phyloP scores from a whole-genome alignment of 2,329 filamentous ascomycete genomes.

The Fusarium sp. region DNA sequence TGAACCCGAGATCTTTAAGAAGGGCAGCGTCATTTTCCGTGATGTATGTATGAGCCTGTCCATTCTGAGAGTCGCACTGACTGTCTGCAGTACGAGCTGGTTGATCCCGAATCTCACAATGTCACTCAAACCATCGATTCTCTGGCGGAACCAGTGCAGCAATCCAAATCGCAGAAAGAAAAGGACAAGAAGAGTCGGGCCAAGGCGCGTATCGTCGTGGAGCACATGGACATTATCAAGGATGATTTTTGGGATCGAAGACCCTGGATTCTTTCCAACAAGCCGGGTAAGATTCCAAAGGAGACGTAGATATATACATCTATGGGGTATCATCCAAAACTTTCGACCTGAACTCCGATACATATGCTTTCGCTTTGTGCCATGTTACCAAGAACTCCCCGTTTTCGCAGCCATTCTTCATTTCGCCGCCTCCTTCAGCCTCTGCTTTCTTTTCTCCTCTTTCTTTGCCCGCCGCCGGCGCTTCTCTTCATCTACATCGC shows the following conservation, averaged over 20 bases:
- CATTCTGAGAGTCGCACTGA: slow-evolving; percentile 38
- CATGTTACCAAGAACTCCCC: slow-evolving; percentile 24
- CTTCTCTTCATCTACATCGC: slow-evolving; percentile 61
- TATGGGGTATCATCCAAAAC: slow-evolving; percentile 52
- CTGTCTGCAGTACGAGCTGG: slow-evolving; percentile 75
- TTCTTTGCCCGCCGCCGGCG: slow-evolving; percentile 61
- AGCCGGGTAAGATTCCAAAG: slow-evolving; percentile 79
- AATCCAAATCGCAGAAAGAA: slow-evolving; percentile 86
- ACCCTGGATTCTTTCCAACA: slow-evolving; percentile 87
- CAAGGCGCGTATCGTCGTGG: slow-evolving; percentile 85
- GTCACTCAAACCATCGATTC: slow-evolving; percentile 63
- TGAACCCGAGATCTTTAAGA: slow-evolving; percentile 91
- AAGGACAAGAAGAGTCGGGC: slow-evolving; percentile 85
- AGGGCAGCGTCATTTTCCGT: slow-evolving; percentile 91
- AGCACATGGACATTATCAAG: slow-evolving; percentile 94
- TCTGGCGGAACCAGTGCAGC: slow-evolving; percentile 66
- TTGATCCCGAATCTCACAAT: slow-evolving; percentile 69
- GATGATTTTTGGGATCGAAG: slow-evolving; percentile 93
- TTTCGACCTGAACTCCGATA: slow-evolving; percentile 48
- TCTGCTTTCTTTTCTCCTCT: slow-evolving; percentile 58
- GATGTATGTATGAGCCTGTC: slow-evolving; percentile 69
- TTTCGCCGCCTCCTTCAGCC: slow-evolving; percentile 45
- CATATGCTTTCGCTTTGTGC: slow-evolving; percentile 39
- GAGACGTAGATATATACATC: slow-evolving; percentile 60
- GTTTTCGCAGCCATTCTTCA: slow-evolving; percentile 18